A percentile compares a stretch with the other conserved stretches of the same genome.
Conservation (phyloP, 2,329 filamentous ascomycete species). For the Cercospora zeina region DNA sequence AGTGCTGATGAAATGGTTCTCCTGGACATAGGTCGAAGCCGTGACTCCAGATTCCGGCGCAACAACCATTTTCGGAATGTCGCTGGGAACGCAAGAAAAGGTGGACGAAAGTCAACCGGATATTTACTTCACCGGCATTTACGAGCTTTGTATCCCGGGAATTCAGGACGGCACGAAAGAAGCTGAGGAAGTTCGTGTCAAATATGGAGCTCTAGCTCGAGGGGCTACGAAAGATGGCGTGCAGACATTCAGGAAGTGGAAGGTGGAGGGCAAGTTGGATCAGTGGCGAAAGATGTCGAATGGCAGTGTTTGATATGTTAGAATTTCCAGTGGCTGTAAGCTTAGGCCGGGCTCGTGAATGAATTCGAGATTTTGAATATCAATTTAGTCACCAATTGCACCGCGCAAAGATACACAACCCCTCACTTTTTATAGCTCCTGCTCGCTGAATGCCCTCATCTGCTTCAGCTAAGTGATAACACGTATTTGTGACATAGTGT, state of each 20-base stretch:
- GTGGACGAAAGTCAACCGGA: neutral
- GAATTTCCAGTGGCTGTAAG: neutral
- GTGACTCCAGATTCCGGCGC: neutral
- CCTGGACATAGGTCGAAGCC: neutral
- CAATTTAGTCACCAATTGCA: too few relatives aligned
- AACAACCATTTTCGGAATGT: neutral
- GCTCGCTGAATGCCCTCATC: too few relatives aligned
- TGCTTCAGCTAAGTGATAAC: too few relatives aligned
- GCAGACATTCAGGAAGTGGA: neutral
- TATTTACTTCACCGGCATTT: neutral
- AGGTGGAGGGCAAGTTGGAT: neutral
- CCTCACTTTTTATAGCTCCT: too few relatives aligned
- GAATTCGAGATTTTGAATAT: too few relatives aligned
- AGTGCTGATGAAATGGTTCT: neutral
- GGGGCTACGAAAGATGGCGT: neutral
- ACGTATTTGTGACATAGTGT: too few relatives aligned
- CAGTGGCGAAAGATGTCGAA: neutral
- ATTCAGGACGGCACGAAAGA: neutral
- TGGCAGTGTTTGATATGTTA: neutral
- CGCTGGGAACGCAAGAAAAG: neutral
- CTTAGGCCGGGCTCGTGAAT: too few relatives aligned
- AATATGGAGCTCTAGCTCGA: neutral
- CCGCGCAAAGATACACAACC: too few relatives aligned
- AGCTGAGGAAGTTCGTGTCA: neutral
- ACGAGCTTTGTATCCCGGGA: neutral